A percentile compares a stretch with the other conserved stretches of the same genome.
phyloP scores from a whole-genome alignment of 1,284 basidiomycete species.

The Cryptococcus neoformans region DNA sequence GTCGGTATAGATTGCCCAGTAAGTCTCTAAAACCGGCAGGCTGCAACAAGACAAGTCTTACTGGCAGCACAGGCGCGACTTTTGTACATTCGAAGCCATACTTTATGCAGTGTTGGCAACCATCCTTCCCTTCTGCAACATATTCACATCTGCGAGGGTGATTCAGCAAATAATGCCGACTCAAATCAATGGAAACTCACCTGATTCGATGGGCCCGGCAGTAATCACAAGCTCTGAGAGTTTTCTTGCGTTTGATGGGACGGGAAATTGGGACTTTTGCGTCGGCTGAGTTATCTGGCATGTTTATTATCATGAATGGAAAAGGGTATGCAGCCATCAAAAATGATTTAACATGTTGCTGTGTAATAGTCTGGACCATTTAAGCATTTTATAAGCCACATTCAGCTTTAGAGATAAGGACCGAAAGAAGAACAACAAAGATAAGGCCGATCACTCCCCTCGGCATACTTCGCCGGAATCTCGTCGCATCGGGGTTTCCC shows the following conservation, averaged over 20 bases:
- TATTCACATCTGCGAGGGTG: constrained; percentile 2
- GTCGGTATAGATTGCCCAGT: not conserved
- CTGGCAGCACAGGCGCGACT: constrained; percentile 5
- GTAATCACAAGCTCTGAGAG: constrained; percentile 4
- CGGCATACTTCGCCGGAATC: no score
- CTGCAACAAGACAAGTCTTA: not conserved
- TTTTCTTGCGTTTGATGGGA: constrained; percentile 4
- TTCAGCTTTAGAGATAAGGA: no score
- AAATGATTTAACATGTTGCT: no score
- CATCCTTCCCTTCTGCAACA: not conserved
- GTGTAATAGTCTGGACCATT: no score
- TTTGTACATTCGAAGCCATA: constrained; percentile 5
- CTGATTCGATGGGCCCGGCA: constrained; percentile 8
- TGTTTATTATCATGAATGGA: no score
- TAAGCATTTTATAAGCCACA: no score
- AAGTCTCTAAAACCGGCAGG: not conserved
- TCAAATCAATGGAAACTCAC: not conserved
- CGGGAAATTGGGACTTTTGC: not conserved
- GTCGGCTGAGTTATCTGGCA: not conserved
- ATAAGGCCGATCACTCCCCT: no score
- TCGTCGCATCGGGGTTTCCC: no score
- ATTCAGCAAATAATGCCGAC: not conserved
- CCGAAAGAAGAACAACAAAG: no score
- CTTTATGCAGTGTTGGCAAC: constrained; percentile 3
- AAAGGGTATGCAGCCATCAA: no score